A percentile compares a stretch with the other conserved stretches of the same genome.
These are phyloP conservation scores for Chamaecyparis obtusa DNA, from an alignment of 75 land plant genomes.

Conservation along the genomic window DNA sequence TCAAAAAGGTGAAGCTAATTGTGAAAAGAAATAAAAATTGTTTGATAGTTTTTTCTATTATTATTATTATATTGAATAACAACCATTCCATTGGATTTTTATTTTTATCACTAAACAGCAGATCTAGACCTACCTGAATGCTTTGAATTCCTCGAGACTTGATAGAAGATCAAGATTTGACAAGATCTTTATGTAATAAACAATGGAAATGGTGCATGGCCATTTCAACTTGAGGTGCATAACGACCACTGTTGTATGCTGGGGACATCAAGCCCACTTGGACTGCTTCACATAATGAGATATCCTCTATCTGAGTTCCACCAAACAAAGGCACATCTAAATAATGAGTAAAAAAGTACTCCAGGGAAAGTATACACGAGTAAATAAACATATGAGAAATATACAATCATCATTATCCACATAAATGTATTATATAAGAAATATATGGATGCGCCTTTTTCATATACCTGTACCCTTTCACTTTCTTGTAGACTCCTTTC, in stretches of 20 bases:
- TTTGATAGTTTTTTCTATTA: background rate
- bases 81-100: background rate
- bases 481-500: constrained; percentile 73
- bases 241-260: constrained; percentile 70
- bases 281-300: constrained; percentile 73
- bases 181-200: constrained; percentile 49
- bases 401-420: background rate
- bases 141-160: background rate
- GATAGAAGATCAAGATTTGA: background rate
- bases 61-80: background rate
- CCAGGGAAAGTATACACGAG: background rate
- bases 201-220: constrained; percentile 97
- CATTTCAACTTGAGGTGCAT: constrained; percentile 79
- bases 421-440: background rate
- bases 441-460: background rate
- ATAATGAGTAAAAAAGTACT: background rate
- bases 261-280: constrained; percentile 84
- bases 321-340: constrained; percentile 1
- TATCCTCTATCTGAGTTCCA: constrained; percentile 70
- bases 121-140: background rate
- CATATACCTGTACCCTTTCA: constrained; percentile 78
- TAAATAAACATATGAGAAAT: background rate
- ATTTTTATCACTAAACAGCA: background rate
- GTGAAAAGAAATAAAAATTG: background rate
- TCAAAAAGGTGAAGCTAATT: background rate